Evolutionary conservation across 495 filamentous ascomycete species (phyloP).

Genomic region (Penicillium verhagenii): DNA sequence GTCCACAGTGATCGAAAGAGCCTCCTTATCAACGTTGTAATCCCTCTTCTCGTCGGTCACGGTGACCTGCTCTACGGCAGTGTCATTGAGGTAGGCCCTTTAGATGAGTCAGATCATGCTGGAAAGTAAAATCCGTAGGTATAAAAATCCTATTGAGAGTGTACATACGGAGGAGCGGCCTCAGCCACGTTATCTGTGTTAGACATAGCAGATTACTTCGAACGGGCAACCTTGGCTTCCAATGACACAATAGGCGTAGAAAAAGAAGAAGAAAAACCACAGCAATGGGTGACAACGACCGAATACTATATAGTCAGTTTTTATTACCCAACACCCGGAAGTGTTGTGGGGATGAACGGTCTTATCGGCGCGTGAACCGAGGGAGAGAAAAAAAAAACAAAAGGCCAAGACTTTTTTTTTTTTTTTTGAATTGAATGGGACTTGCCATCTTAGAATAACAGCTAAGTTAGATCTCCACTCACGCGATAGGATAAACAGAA

Average conservation of each 20-base stretch:
- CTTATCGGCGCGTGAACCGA: conserved; percentile 24
- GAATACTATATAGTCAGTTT: conserved; percentile 27
- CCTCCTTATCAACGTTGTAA: neutral
- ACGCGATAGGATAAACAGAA: neutral
- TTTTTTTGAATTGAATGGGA: conserved; percentile 2
- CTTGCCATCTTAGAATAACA: conserved; percentile 3
- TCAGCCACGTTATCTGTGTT: conserved; percentile 34
- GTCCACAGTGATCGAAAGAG: conserved; percentile 34
- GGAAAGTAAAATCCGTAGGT: too few relatives aligned
- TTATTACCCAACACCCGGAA: conserved; percentile 19
- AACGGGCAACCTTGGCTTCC: conserved; percentile 7
- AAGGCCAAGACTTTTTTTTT: conserved; percentile 10
- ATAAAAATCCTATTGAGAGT: neutral
- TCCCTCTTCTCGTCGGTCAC: conserved; percentile 26
- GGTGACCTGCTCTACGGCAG: conserved; percentile 20
- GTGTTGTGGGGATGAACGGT: conserved; percentile 12
- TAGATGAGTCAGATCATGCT: neutral
- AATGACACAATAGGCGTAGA: conserved; percentile 3
- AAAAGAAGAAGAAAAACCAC: conserved; percentile 1
- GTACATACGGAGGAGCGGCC: conserved; percentile 37
- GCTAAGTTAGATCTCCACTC: conserved; percentile 8
- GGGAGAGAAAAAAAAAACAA: conserved; percentile 13
- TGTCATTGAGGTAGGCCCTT: conserved; percentile 9
- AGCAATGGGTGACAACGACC: conserved; percentile 1
- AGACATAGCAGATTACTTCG: conserved; percentile 26